Percentiles rank a stretch among this genome's conserved stretches.
These are phyloP conservation scores for Diaporthe citriasiana DNA, from an alignment of 2,329 filamentous ascomycete genomes.

Conservation along the genomic window DNA sequence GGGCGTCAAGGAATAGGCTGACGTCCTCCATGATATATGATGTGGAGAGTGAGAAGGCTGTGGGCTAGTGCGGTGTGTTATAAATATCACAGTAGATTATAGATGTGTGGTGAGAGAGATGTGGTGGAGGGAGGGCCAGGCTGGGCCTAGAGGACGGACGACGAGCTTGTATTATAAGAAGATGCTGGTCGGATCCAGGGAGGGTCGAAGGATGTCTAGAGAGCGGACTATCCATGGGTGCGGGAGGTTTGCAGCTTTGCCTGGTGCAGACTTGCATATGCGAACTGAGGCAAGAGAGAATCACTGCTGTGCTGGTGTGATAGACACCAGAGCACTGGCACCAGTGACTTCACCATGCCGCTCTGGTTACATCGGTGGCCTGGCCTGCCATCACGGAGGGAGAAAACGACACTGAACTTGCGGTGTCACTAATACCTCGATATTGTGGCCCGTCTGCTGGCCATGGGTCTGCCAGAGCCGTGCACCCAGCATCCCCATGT, in stretches of 20 bases:
- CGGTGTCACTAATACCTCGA: conserved; percentile 31
- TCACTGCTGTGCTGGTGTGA: conserved; percentile 26
- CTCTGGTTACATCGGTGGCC: conserved; percentile 39
- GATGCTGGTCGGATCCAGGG: conserved; percentile 16
- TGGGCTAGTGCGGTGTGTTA: conserved; percentile 12
- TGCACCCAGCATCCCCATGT: conserved; percentile 26
- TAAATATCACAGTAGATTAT: conserved; percentile 9
- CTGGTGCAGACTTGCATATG: conserved; percentile 27
- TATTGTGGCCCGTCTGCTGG: conserved; percentile 20
- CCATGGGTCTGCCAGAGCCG: conserved; percentile 14
- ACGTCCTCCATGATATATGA: conserved; percentile 50
- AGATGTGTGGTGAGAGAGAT: conserved; percentile 22
- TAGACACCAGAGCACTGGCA: conserved; percentile 14
- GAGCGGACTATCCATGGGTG: conserved; percentile 26
- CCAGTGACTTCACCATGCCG: conserved; percentile 24
- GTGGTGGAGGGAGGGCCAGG: neutral
- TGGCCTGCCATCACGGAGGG: conserved; percentile 13
- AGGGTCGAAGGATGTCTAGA: conserved; percentile 10
- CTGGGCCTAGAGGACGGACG: conserved; percentile 1
- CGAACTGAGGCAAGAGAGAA: conserved; percentile 19
- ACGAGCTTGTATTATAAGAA: conserved; percentile 36
- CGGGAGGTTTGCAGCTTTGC: conserved; percentile 1
- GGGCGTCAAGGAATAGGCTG: conserved; percentile 49
- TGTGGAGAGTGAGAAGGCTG: conserved; percentile 1
- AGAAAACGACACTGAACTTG: conserved; percentile 4